Conservation (phyloP, 2,329 filamentous ascomycete genomes). For the Pyricularia sp. region DNA sequence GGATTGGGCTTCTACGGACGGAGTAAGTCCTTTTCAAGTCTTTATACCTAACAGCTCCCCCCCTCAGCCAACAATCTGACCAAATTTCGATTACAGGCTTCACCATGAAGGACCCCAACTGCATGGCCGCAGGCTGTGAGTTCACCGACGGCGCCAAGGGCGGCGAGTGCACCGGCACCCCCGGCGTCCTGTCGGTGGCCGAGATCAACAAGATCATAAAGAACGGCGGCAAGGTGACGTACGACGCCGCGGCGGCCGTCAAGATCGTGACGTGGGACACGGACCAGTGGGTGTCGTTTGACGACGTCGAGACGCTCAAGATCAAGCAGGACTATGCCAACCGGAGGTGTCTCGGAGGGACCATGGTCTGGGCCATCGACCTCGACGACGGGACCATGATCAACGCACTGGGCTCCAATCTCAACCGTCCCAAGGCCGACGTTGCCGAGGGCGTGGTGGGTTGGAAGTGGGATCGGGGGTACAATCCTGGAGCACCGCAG, state of each 20-base stretch:
- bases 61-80: not conserved
- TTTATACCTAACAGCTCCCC: not conserved
- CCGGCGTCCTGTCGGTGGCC: slow-evolving; percentile 14
- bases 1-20: slow-evolving; percentile 33
- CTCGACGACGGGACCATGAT: slow-evolving; percentile 11
- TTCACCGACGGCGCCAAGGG: slow-evolving; percentile 13
- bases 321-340: slow-evolving; percentile 18
- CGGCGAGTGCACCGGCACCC: slow-evolving; percentile 12
- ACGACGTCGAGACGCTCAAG: slow-evolving; percentile 19
- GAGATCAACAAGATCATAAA: slow-evolving; percentile 15
- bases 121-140: slow-evolving; percentile 15
- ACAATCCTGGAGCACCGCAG: not conserved
- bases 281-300: slow-evolving; percentile 23
- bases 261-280: slow-evolving; percentile 16
- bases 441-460: slow-evolving; percentile 1
- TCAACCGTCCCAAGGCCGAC: slow-evolving; percentile 5
- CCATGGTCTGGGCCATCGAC: slow-evolving; percentile 11
- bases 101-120: slow-evolving; percentile 13
- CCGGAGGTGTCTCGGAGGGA: slow-evolving; percentile 12
- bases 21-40: not conserved
- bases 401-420: slow-evolving; percentile 8
- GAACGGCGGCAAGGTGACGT: not conserved
- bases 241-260: slow-evolving; percentile 16
- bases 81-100: slow-evolving; percentile 7
- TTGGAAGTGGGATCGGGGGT: not conserved